Percentiles rank a stretch among this genome's conserved stretches.
Evolutionary conservation across 805 yeast species (phyloP).

Genomic region (Yarrowia sp.): DNA sequence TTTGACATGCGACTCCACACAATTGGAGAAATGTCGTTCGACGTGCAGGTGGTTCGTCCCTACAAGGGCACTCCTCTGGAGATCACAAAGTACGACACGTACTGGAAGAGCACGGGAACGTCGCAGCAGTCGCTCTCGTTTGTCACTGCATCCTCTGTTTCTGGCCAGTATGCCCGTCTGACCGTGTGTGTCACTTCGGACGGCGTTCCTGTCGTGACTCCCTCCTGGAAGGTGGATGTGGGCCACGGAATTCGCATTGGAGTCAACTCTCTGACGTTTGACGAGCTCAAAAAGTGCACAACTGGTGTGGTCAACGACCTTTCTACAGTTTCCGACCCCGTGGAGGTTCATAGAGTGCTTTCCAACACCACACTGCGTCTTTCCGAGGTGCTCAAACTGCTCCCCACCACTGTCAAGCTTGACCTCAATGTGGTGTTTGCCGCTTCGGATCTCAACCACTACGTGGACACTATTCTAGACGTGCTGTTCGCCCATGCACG

Average conservation of each 20-base stretch:
- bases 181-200: constrained; percentile 72
- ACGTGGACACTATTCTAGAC: constrained; percentile 69
- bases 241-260: constrained; percentile 50
- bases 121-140: constrained; percentile 52
- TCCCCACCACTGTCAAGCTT: constrained; percentile 56
- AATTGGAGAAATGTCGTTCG: constrained; percentile 75
- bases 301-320: neutral
- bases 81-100: constrained; percentile 88
- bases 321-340: constrained; percentile 32
- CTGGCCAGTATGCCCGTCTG: constrained; percentile 72
- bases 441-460: constrained; percentile 57
- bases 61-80: constrained; percentile 79
- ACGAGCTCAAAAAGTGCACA: constrained; percentile 11
- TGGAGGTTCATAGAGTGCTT: constrained; percentile 45
- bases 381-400: constrained; percentile 50
- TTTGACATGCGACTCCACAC: constrained; percentile 76
- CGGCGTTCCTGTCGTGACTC: constrained; percentile 70
- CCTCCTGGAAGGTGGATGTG: constrained; percentile 28
- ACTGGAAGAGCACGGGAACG: constrained; percentile 84
- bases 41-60: constrained; percentile 83
- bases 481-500: constrained; percentile 76
- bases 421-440: constrained; percentile 31
- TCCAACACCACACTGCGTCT: constrained; percentile 56
- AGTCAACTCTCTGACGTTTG: constrained; percentile 34
- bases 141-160: constrained; percentile 86